Evolutionary conservation across 345 rosid genomes (phyloP), one percentile per base, ranked within the genome.

Genomic region (Salix suchowensis): DNA sequence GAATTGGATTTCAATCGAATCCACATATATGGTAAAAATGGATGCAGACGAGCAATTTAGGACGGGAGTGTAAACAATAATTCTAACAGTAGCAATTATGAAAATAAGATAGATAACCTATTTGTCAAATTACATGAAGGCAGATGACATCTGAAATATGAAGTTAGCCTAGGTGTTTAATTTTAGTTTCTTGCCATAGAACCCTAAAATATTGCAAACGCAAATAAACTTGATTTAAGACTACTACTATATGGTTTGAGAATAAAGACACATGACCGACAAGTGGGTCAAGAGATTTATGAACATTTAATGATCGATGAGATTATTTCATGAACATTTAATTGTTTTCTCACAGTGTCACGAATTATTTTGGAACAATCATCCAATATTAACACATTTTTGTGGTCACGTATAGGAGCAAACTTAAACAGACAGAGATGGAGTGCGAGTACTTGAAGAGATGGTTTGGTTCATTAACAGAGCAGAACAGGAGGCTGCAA

Each of bases 371-470:
- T n/a, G 64, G 9, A 58, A 12, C 28, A 23, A n/a, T n/a, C 64
- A 10, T n/a, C 26, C 64, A 58, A n/a, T 58, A 3, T 23, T 10
- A 9, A 58, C 28, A 58, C 64, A 10, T 58, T 58, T n/a, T 58
- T 58, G 28, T 58, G 64, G 64, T 58, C 28, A 9, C 64, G 50
- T 30, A 32, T 32, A 96, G 99, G 93, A 90, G 97, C 88, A 96
- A 96, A 86, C 75, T 91, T 84, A 96, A 93, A 85, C 99, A 96
- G 82, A 96, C 97, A 23, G 99, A 93, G 79, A 87, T 93, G 88
- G 99, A 96, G 81, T 96, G 98, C 48, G 97, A 93, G 83, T 91
- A 90, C 82, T 75, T 96, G 77, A 96, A 91, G 87, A 87, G 97
- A 79, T 92, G 99, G 96, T 96, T 91, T 70, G 94, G 93, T 39